Base-by-base conservation (phyloP, 2,329 filamentous ascomycete species). In the Mycosphaerelloides madeirae region DNA sequence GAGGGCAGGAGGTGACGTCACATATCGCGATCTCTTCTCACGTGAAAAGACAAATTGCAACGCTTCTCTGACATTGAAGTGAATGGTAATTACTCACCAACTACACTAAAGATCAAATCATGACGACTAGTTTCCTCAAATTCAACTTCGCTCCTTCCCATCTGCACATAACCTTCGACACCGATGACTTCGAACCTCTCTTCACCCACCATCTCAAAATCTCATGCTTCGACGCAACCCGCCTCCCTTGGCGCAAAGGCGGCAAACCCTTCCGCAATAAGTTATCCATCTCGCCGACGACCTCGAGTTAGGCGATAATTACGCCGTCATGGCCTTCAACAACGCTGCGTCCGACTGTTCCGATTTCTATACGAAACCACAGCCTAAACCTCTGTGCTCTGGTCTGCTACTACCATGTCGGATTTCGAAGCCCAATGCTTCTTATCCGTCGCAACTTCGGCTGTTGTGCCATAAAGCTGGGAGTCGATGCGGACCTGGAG, bases 191-290 rank as follows among this genome's bases (percentile, higher is more conserved):
- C 38, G 65, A 70, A 28, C 55, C 61, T 16, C 54, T 56, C n/a
- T 58, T 65, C 4, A 50, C 72, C 13, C 53, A 67, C 8, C 59
- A 67, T 35, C 66, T 69, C 55, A 60, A 60, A 49, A 63, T 69
- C 46, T 69, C 73, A 51, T 67, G 69, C 44, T 73, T 67, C 61
- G 59, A 68, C 29, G 62, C 64, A 6, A 62, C 54, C 15, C 70
- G 68, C 44, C 55, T 72, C 3, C 64, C 67, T 1, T 53, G 48
- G 33, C 43, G 54, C 3, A 53, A 58, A 20, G 48, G 52, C 29
- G 42, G 43, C 7, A 58, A 63, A 31, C 40, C 53, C 13, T 71
- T 68, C 56, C 49, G 54, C 13, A 56, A 49, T 6, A 50, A 57
- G 6, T 46, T 73, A 11, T 60, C 63, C 55, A 58, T 31, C 57